Base-by-base conservation (phyloP, 306 rosid species). In the Fragaria ananassa region DNA sequence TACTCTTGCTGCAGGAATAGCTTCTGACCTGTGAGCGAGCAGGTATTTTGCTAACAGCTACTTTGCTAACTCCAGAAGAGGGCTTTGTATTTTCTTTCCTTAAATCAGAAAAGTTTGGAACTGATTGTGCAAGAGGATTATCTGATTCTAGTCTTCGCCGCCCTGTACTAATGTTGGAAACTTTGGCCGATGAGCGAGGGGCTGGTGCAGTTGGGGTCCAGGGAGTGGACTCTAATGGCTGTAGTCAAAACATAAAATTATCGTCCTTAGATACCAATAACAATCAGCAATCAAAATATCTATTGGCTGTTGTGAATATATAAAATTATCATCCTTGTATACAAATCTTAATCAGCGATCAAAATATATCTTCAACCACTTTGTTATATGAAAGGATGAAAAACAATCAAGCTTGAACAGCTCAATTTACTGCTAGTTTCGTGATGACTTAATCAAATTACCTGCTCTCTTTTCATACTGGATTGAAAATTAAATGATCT, bases 21-120 rank as follows among this genome's bases (percentile, higher is more conserved):
- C 78, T 87, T 82, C 96, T 93, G 78, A 75, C 83, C 89, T 89
- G 97, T 23, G 90, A 67, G 54, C 98, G 91, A 27, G 82, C 57
- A 1, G 84, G 60, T 53, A 92, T 71, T 89, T 93, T 96, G 81
- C 93, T 80, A 51, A 80, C 87, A 2, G 82, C 79, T 66, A 92
- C 68, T 87, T 93, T 93, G 80, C 94, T 79, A 56, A 80, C 87
- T 84, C 89, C 98, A 72, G 88, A 84, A 68, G 82, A 74, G 76
- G 98, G 98, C 81, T 87, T 96, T 13, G 99, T 91, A 77, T 93
- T 96, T 86, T 96, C 99, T 87, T 96, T 96, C 82, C 98, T 89
- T 67, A 96, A 83, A 85, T 96, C 99, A 70, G 98, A 87, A 80
- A 93, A 96, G 82, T 96, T 96, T 42, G 98, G 99, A 75, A 96